phyloP scores from a whole-genome alignment of 345 rosid species.

The Brassica juncea region DNA sequence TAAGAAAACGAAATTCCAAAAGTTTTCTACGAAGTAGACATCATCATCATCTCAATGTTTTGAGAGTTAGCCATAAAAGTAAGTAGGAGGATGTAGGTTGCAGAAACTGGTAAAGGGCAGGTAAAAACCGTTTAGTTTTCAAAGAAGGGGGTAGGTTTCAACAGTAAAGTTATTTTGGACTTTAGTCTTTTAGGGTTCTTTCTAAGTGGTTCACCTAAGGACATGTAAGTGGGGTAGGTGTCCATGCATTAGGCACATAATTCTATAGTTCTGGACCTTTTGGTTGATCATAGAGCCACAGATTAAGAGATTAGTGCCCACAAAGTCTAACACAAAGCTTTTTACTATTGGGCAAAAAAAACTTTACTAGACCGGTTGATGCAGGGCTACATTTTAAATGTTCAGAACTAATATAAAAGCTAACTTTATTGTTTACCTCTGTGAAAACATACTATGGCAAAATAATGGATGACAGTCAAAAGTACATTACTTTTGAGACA shows the following conservation, averaged over 20 bases:
- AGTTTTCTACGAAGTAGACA: slow-evolving; percentile 29
- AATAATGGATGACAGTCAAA: neutral
- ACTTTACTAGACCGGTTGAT: neutral
- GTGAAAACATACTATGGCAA: slow-evolving; percentile 7
- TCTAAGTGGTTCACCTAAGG: slow-evolving; percentile 38
- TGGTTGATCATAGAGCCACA: slow-evolving; percentile 19
- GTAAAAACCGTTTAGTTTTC: slow-evolving; percentile 6
- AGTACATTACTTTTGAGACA: neutral
- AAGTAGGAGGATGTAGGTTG: slow-evolving; percentile 4
- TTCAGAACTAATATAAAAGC: neutral
- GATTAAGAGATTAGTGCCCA: neutral
- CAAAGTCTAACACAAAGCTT: slow-evolving; percentile 6
- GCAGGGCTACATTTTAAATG: neutral
- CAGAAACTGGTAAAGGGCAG: slow-evolving; percentile 30
- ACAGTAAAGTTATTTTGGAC: neutral
- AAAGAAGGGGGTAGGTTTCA: slow-evolving; percentile 18
- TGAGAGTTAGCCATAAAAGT: slow-evolving; percentile 17
- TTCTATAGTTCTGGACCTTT: neutral
- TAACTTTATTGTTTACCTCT: slow-evolving; percentile 5
- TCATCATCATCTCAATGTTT: slow-evolving; percentile 13
- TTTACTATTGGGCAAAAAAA: neutral
- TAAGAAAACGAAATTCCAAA: neutral
- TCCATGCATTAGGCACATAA: slow-evolving; percentile 11
- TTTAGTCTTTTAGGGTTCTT: slow-evolving; percentile 1
- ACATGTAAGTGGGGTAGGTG: neutral